Evolutionary conservation across 164 flowering plant species (phyloP).

Genomic region (Litsea cubeba): DNA sequence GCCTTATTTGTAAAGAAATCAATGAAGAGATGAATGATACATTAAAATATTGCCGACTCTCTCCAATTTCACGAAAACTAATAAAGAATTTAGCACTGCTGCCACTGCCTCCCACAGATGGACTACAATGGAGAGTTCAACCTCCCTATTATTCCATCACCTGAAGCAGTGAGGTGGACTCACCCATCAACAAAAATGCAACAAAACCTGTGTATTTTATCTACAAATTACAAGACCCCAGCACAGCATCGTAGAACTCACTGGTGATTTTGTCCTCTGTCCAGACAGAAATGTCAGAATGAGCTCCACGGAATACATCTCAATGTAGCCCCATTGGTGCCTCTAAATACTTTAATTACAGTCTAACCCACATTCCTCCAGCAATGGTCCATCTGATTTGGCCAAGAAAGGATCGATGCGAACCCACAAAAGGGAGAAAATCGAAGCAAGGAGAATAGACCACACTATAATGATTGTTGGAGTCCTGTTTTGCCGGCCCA

Average conservation of each 20-base stretch:
- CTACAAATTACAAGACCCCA: slow-evolving; percentile 25
- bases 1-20: slow-evolving; percentile 26
- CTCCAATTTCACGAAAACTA: slow-evolving; percentile 24
- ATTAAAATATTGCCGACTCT: slow-evolving; percentile 24
- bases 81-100: slow-evolving; percentile 36
- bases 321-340: not conserved
- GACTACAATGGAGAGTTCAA: slow-evolving; percentile 17
- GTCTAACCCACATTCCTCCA: slow-evolving; percentile 57
- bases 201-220: slow-evolving; percentile 19
- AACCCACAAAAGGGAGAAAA: slow-evolving; percentile 67
- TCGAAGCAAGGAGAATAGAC: slow-evolving; percentile 62
- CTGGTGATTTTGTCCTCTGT: not conserved
- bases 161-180: slow-evolving; percentile 10
- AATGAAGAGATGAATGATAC: slow-evolving; percentile 26
- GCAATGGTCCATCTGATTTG: slow-evolving; percentile 37
- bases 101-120: slow-evolving; percentile 13
- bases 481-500: slow-evolving; percentile 55
- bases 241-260: slow-evolving; percentile 16
- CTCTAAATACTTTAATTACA: slow-evolving; percentile 30
- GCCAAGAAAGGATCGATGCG: slow-evolving; percentile 60
- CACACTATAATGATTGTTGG: slow-evolving; percentile 62
- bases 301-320: not conserved
- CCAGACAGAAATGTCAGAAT: not conserved
- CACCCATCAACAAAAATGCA: slow-evolving; percentile 16
- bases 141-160: slow-evolving; percentile 11